Conservation (phyloP, 2,329 filamentous ascomycete species). For the Chrysoporthe deuterocubensis region DNA sequence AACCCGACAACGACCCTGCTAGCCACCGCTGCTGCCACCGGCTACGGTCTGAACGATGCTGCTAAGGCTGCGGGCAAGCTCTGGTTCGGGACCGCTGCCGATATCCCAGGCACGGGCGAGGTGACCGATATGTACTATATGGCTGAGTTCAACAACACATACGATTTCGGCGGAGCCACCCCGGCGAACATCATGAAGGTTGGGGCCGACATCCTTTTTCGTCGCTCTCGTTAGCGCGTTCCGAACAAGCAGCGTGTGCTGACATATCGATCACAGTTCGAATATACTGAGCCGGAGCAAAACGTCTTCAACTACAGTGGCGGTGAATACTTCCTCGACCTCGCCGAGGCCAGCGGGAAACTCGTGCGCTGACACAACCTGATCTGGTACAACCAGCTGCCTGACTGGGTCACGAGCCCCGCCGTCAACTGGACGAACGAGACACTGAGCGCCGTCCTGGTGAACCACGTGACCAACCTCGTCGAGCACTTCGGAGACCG, state of each 20-base stretch:
- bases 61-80: conserved; percentile 10
- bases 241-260: not conserved
- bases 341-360: conserved; percentile 47
- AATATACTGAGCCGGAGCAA: conserved; percentile 59
- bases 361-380: conserved; percentile 63
- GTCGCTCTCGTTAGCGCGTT: not conserved
- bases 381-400: conserved; percentile 52
- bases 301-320: conserved; percentile 64
- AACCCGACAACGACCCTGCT: conserved; percentile 4
- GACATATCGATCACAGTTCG: not conserved
- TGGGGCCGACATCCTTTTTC: not conserved
- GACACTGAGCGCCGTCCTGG: conserved; percentile 53
- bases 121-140: not conserved
- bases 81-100: conserved; percentile 15
- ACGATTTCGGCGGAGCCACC: conserved; percentile 13
- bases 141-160: conserved; percentile 13
- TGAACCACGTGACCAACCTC: conserved; percentile 55
- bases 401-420: conserved; percentile 50
- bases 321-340: conserved; percentile 54
- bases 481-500: conserved; percentile 51
- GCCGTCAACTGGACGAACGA: conserved; percentile 52
- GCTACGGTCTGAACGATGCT: conserved; percentile 14
- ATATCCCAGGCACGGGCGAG: conserved; percentile 10
- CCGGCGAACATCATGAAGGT: conserved; percentile 20
- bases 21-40: conserved; percentile 6